Base-by-base conservation (phyloP, 176 grass and related monocot species). In the Triticum urartu region DNA sequence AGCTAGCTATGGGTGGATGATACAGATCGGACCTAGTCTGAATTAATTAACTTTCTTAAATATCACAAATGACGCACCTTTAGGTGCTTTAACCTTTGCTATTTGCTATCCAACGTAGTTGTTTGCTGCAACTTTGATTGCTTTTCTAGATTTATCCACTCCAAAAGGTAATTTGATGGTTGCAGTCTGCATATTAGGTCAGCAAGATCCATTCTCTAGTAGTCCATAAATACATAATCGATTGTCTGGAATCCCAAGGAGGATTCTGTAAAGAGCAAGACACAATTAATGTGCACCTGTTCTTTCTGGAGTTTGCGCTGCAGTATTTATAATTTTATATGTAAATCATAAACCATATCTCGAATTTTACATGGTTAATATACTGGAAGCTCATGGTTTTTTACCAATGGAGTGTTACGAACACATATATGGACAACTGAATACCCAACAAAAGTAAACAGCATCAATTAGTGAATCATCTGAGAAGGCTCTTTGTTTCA, bases 21-120 rank as follows among this genome's bases (percentile, higher is more conserved):
- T 24, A 61, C 62, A 47, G 10, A 77, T 89, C 11, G 38, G 20
- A 25, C 54, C 25, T 35, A 21, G 25, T 47, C 75, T 68, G 25
- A 68, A 50, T 48, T 81, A n/a, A 62, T 63, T 68, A 45, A 32
- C 47, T 77, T 70, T 82, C 25, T 69, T 7, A 36, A 77, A 85
- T 86, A 17, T 81, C 39, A 47, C 81, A 76, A 59, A 48, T 72
- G 42, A 24, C 34, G 25, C 20, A 58, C 20, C 15, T 81, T 54
- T 6, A 50, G 47, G 13, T 60, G 12, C 36, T 62, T 81, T 56
- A 81, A 45, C 5, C 28, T 62, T 61, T 21, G 9, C 20, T 78
- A 8, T 59, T 77, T 79, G 26, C 13, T 30, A 78, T 33, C 26
- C 73, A 71, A 35, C 39, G 38, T 83, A 3, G 24, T 36, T 69